Evolutionary conservation across 768 basidiomycete genomes (phyloP), one percentile per base, ranked within the genome.

Genomic region (Nevesoporus exiguus): DNA sequence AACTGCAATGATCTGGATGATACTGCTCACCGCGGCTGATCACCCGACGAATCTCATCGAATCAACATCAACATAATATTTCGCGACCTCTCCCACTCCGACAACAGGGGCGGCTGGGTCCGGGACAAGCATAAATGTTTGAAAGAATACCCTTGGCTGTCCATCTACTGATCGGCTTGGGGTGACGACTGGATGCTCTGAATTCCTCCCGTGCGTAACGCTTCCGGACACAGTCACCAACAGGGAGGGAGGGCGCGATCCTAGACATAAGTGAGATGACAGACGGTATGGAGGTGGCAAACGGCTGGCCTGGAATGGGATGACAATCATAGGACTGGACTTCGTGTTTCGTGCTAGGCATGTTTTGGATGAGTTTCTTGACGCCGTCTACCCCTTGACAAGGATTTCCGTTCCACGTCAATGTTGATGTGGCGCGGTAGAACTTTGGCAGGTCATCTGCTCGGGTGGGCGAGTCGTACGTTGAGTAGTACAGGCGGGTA

Each of bases 251-350:
- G 91, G 91, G 44, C 84, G 82, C 19, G 80, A 84, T 47, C 88
- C 90, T 91, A 60, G 10, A 47, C n/a, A 42, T 41, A 45, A 55
- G 51, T 58, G 52, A 59, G 49, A 57, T 9, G 17, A 31, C n/a
- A 34, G 57, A 44, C 53, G 47, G 54, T 50, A 36, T 22, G 47
- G 45, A 41, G 40, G 19, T 37, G 25, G 45, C 24, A 47, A 55
- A 25, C 44, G 41, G 65, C 71, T 50, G 51, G 88, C 91, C 89
- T 71, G 90, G 88, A 55, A 93, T 90, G 33, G 92, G 88, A 68
- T 93, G 91, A 61, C 92, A 93, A 66, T 93, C 92, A 59, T 90
- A 91, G 17, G 88, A 90, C 67, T 90, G 86, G 19, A 93, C 79
- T 54, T 93, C 92, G 61, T 93, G 91, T 59, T 84, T 88, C 25